These are phyloP conservation scores for Rhamnella rubrinervis DNA, from an alignment of 331 rosid species.

Conservation along the genomic window DNA sequence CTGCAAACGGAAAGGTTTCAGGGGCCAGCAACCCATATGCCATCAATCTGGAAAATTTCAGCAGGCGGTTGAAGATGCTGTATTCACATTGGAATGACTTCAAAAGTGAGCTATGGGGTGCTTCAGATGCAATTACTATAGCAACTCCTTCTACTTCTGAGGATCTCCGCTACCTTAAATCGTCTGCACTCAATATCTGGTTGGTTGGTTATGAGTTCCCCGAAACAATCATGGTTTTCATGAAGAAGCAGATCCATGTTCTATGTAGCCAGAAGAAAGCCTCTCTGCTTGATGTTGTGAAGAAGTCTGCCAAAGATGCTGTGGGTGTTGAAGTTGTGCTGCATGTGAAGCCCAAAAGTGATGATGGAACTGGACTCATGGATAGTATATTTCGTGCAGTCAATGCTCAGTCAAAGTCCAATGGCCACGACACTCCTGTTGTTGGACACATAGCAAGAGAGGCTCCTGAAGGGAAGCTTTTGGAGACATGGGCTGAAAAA, in stretches of 20 bases:
- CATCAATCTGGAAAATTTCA: conserved; percentile 35
- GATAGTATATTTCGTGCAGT: conserved; percentile 30
- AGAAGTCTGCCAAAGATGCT: conserved; percentile 50
- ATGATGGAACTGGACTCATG: conserved; percentile 40
- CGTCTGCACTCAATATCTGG: conserved; percentile 69
- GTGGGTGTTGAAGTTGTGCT: conserved; percentile 33
- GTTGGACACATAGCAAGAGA: conserved; percentile 68
- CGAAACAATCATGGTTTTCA: conserved; percentile 73
- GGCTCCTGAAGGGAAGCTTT: conserved; percentile 73
- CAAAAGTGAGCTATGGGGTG: conserved; percentile 52
- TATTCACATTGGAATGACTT: conserved; percentile 56
- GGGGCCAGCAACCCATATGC: conserved; percentile 25
- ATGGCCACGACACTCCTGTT: conserved; percentile 35
- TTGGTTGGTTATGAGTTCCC: conserved; percentile 77
- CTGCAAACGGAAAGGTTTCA: conserved; percentile 30
- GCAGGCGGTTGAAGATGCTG: conserved; percentile 27
- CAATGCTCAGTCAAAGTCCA: conserved; percentile 42
- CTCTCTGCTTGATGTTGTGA: conserved; percentile 61
- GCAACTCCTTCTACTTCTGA: conserved; percentile 82
- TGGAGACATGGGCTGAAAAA: conserved; percentile 63
- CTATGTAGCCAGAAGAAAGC: conserved; percentile 82
- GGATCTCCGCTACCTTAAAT: conserved; percentile 73
- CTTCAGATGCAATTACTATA: conserved; percentile 55
- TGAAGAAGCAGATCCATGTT: conserved; percentile 65
- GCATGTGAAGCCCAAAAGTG: conserved; percentile 55